Evolutionary conservation across 768 basidiomycete genomes (phyloP).

Genomic region (Chalciporus chontae): DNA sequence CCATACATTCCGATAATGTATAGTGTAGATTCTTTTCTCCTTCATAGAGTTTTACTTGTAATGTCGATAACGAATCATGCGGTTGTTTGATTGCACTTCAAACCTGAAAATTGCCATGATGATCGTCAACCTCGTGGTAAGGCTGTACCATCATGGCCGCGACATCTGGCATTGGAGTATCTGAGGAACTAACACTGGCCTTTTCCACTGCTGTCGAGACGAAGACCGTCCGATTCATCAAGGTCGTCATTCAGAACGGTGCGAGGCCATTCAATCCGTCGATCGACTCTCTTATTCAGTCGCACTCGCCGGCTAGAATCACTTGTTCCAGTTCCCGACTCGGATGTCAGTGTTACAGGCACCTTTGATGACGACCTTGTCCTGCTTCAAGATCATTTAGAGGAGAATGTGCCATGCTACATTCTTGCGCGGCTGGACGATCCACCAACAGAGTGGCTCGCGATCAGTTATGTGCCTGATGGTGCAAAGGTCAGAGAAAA

Average conservation of each 20-base stretch:
- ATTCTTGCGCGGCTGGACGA: conserved; percentile 64
- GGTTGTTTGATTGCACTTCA: neutral
- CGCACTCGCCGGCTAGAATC: conserved; percentile 49
- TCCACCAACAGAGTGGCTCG: conserved; percentile 63
- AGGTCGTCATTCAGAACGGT: conserved; percentile 77
- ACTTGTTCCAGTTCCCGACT: conserved; percentile 50
- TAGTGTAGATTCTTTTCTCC: conserved; percentile 25
- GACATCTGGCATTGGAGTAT: conserved; percentile 65
- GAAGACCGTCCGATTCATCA: conserved; percentile 63
- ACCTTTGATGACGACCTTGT: conserved; percentile 62
- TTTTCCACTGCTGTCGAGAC: conserved; percentile 60
- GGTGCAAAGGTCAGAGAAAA: conserved; percentile 77
- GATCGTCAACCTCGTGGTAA: neutral
- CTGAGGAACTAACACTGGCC: conserved; percentile 49
- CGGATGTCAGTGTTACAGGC: conserved; percentile 43
- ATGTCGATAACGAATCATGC: neutral
- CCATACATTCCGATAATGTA: conserved; percentile 32
- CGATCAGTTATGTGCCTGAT: conserved; percentile 81
- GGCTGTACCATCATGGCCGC: conserved; percentile 62
- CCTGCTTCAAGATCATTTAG: conserved; percentile 53
- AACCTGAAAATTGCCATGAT: neutral
- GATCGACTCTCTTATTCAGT: conserved; percentile 22
- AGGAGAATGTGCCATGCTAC: conserved; percentile 69
- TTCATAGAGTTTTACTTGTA: conserved; percentile 15
- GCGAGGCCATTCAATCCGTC: conserved; percentile 22